These are phyloP conservation scores for Takashimella tepidaria DNA, from an alignment of 1,284 basidiomycete genomes.

Conservation along the genomic window DNA sequence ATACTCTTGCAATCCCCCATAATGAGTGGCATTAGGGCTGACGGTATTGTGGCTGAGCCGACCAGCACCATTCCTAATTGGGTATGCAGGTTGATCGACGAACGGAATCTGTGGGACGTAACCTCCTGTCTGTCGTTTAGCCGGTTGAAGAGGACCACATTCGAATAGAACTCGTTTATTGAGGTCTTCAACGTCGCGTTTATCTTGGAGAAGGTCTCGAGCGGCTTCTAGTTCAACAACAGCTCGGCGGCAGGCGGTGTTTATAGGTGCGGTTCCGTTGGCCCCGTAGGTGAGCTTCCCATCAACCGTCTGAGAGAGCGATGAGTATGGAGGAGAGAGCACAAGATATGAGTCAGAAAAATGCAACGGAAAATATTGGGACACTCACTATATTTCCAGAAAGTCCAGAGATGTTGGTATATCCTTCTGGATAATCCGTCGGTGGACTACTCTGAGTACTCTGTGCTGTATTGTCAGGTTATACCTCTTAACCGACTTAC, in stretches of 20 bases:
- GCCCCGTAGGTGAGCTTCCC: slow-evolving; percentile 56
- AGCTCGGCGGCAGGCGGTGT: slow-evolving; percentile 31
- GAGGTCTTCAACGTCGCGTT: not conserved
- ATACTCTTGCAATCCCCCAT: slow-evolving; percentile 54
- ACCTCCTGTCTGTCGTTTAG: slow-evolving; percentile 29
- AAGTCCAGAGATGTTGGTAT: slow-evolving; percentile 60
- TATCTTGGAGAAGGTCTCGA: not conserved
- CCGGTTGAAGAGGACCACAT: not conserved
- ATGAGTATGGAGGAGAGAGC: not conserved
- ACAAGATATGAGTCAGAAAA: not conserved
- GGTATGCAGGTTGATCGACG: slow-evolving; percentile 44
- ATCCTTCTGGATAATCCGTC: slow-evolving; percentile 50
- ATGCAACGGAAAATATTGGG: not conserved
- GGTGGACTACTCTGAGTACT: slow-evolving; percentile 48
- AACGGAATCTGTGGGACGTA: slow-evolving; percentile 32
- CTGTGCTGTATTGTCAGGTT: not conserved
- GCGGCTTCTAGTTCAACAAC: not conserved
- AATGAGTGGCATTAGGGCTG: slow-evolving; percentile 60
- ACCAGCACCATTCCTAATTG: slow-evolving; percentile 21
- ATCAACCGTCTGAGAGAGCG: slow-evolving; percentile 56
- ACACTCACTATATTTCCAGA: slow-evolving; percentile 59
- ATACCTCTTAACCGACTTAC: not conserved
- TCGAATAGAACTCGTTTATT: not conserved
- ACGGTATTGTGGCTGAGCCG: slow-evolving; percentile 46
- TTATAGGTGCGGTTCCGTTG: slow-evolving; percentile 18